These are phyloP conservation scores for Lunularia cruciata DNA, from an alignment of 225 moss, liverwort and hornwort genomes.

Conservation along the genomic window DNA sequence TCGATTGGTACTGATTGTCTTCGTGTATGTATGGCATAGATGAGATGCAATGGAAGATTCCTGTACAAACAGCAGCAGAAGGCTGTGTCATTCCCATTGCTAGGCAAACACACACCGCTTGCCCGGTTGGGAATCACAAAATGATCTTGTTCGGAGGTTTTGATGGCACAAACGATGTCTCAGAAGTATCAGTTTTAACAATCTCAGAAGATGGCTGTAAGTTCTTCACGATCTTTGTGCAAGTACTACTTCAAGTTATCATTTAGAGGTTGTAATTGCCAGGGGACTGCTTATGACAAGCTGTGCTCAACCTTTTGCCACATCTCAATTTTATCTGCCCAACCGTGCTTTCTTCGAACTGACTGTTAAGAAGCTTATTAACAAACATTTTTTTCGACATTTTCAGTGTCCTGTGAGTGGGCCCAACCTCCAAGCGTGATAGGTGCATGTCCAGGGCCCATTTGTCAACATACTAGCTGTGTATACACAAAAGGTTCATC, in stretches of 20 bases:
- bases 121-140: conserved; percentile 59
- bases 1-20: too few species aligned
- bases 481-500: conserved; percentile 51
- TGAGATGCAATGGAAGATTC: conserved; percentile 59
- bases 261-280: not conserved
- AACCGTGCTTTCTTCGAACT: too few species aligned
- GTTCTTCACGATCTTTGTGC: conserved; percentile 7
- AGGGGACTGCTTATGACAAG: too few species aligned
- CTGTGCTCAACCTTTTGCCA: too few species aligned
- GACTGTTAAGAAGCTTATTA: not conserved
- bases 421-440: conserved; percentile 58
- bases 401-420: conserved; percentile 76
- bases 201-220: conserved; percentile 71
- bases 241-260: not conserved
- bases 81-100: conserved; percentile 70
- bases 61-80: conserved; percentile 42
- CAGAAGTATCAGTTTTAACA: conserved; percentile 62
- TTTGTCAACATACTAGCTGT: conserved; percentile 91
- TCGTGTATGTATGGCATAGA: conserved; percentile 39
- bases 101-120: conserved; percentile 84
- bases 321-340: too few species aligned
- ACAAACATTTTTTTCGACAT: not conserved
- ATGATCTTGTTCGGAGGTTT: conserved; percentile 90
- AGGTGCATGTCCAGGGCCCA: conserved; percentile 61
- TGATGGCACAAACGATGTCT: conserved; percentile 75